These are phyloP conservation scores for Debaryomyces psychrophilus DNA, from an alignment of 1,139 yeast genomes.

Conservation along the genomic window DNA sequence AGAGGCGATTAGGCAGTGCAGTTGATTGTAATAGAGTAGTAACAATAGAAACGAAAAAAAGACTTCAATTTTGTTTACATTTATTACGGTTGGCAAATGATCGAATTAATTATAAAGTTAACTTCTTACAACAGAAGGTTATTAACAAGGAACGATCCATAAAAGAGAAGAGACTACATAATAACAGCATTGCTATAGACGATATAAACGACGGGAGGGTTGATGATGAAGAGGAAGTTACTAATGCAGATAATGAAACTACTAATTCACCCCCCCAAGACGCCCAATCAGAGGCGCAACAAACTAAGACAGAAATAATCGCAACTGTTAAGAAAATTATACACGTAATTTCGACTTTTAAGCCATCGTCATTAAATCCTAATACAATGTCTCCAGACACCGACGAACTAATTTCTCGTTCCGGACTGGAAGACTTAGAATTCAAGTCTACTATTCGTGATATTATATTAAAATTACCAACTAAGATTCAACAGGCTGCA, in stretches of 20 bases:
- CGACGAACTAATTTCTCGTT: conserved; percentile 8
- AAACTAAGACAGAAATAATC: conserved; percentile 77
- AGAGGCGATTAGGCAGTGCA: conserved; percentile 21
- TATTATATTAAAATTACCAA: conserved; percentile 73
- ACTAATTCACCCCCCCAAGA: neutral
- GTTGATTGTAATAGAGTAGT: conserved; percentile 25
- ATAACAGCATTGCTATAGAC: conserved; percentile 9
- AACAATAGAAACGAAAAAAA: conserved; percentile 67
- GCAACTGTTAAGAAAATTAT: conserved; percentile 89
- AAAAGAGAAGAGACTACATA: conserved; percentile 9
- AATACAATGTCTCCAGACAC: conserved; percentile 20
- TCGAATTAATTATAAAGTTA: conserved; percentile 66
- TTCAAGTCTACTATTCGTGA: conserved; percentile 76
- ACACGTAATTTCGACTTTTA: conserved; percentile 80
- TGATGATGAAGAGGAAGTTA: conserved; percentile 13
- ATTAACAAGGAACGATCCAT: conserved; percentile 24
- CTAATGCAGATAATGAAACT: conserved; percentile 8
- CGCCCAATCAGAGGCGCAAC: conserved; percentile 8
- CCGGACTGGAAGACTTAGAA: conserved; percentile 17
- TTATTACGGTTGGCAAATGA: conserved; percentile 76
- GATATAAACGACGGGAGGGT: conserved; percentile 12
- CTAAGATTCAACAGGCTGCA: conserved; percentile 37
- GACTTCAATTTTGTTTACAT: conserved; percentile 73
- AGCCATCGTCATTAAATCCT: conserved; percentile 61
- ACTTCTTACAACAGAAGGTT: conserved; percentile 53